Base-by-base conservation (phyloP, 2,329 filamentous ascomycete species). In the Colletotrichum tofieldiae region DNA sequence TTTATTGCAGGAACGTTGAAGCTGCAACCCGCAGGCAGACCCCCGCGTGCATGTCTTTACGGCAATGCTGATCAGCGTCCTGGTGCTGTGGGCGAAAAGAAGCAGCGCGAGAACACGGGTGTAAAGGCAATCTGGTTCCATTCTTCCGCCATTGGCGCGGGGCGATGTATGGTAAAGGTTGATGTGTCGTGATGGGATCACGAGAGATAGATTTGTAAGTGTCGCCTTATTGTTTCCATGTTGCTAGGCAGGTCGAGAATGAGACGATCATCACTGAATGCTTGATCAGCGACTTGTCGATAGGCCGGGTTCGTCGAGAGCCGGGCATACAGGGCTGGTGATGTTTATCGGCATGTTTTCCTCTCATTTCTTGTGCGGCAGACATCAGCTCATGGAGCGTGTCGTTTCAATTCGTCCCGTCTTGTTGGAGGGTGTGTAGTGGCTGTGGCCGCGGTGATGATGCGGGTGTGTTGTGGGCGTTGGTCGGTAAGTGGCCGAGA, bases 361-460 rank as follows among this genome's bases (percentile, higher is more conserved):
- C 58, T 72, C 65, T 59, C 37, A 68, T 64, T 64, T 68, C 61
- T 18, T 32, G 16, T 52, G 65, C 51, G 58, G 26, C 58, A 64
- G 65, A 69, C 58, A 72, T 72, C 65, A 69, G 65, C 51, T 58
- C n/a, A 64, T 64, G 59, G 52, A 69, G 64, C 65, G 58, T 58
- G 45, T 49, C 37, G 65, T 64, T 72, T 72, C 69, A 69, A 72
- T 52, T 54, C 65, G 65, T 72, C 65, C 58, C 55, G 47, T 67
- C 43, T 67, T 60, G 20, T n/a, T 14, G 41, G 7, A 32, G 32
- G 16, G 8, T 29, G 49, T 29, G n/a, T 32, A 47, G 47, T 35
- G 65, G 49, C 29, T 29, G 11, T 37, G 23, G 16, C 18, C 6
- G 26, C 37, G 26, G 26, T 32, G 37, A 37, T 20, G 35, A 23